Conservation (phyloP, 1,284 basidiomycete genomes). For the Cutaneotrichosporon arboriforme region DNA sequence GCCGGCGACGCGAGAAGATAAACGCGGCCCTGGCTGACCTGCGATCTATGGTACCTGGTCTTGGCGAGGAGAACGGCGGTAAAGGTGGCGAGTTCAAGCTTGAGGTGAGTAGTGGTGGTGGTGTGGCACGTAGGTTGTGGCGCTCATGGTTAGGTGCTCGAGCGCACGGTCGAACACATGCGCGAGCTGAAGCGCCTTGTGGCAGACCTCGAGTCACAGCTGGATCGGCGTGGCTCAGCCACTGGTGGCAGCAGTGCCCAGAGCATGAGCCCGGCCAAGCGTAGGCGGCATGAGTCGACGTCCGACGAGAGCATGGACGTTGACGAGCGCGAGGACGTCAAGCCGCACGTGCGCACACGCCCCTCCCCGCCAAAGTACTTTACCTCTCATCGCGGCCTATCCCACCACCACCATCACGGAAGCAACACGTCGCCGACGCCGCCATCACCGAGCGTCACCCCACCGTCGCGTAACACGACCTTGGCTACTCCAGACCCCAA, state of each 20-base stretch:
- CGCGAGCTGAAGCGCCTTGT: constrained; percentile 35
- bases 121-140: not conserved
- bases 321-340: constrained; percentile 1
- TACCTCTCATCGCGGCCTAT: not conserved
- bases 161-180: constrained; percentile 47
- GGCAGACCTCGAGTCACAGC: constrained; percentile 23
- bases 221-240: not conserved
- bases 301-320: constrained; percentile 12
- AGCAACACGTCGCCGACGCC: constrained; percentile 11
- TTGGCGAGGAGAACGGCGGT: constrained; percentile 35
- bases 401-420: not conserved
- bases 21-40: constrained; percentile 43
- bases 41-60: constrained; percentile 45
- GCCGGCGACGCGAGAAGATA: constrained; percentile 47
- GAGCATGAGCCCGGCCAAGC: not conserved
- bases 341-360: no score
- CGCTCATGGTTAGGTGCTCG: constrained; percentile 35
- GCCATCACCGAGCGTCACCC: constrained; percentile 28
- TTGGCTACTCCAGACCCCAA: constrained; percentile 27
- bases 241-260: not conserved
- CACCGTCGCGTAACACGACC: constrained; percentile 9
- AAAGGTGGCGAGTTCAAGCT: constrained; percentile 48
- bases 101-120: constrained; percentile 30
- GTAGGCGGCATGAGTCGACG: not conserved
- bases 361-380: no score